These are phyloP conservation scores for Dipodascopsis uninucleata DNA, from an alignment of 805 yeast genomes.

Conservation along the genomic window DNA sequence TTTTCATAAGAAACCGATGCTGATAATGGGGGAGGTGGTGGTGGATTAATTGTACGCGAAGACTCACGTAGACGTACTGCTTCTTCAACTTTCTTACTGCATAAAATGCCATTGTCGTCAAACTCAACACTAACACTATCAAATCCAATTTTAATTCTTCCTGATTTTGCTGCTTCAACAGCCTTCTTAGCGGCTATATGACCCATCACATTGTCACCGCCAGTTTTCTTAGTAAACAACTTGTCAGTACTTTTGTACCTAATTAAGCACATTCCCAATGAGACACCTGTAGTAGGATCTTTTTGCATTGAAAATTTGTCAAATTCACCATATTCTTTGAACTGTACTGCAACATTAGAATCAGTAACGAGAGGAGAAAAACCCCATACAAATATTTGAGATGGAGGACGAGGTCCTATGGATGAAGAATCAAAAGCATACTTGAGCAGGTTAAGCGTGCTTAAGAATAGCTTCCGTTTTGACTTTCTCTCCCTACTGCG, in stretches of 20 bases:
- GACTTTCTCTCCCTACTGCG: constrained; percentile 16
- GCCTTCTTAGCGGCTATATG: constrained; percentile 48
- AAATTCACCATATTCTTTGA: constrained; percentile 61
- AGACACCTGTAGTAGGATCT: constrained; percentile 74
- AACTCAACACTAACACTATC: constrained; percentile 41
- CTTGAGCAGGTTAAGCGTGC: constrained; percentile 34
- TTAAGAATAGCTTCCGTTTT: constrained; percentile 29
- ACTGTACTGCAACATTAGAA: constrained; percentile 46
- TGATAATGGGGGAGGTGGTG: not conserved
- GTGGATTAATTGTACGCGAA: no score
- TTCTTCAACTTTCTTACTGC: constrained; percentile 17
- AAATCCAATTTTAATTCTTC: constrained; percentile 49
- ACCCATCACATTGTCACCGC: constrained; percentile 34
- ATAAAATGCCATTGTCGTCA: constrained; percentile 37
- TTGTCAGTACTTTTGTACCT: constrained; percentile 52
- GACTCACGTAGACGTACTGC: no score
- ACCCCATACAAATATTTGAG: constrained; percentile 67
- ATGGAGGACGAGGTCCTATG: constrained; percentile 67
- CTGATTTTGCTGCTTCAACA: constrained; percentile 38
- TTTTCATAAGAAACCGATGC: no score
- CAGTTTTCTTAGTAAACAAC: constrained; percentile 3
- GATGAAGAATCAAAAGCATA: constrained; percentile 64
- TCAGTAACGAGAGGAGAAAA: constrained; percentile 54
- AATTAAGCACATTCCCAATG: constrained; percentile 67
- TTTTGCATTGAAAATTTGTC: constrained; percentile 54